A percentile compares a stretch with the other conserved stretches of the same genome.
phyloP scores from a whole-genome alignment of 495 filamentous ascomycete species.

The Hypoxylon lenormandii region DNA sequence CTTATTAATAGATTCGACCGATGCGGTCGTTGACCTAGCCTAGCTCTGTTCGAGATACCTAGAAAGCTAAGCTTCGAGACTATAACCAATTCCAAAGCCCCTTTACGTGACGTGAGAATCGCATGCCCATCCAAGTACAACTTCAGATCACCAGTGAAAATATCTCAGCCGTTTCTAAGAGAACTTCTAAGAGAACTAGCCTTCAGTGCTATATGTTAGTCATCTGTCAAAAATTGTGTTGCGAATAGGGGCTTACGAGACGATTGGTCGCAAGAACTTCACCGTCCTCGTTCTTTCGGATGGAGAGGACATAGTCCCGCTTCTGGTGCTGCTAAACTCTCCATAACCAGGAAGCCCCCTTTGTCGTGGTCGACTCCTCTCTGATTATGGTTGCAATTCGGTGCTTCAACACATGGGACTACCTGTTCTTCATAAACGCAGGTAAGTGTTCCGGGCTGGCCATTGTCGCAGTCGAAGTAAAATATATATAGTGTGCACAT shows the following conservation, averaged over 20 bases:
- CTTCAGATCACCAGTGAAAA: neutral
- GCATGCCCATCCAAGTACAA: neutral
- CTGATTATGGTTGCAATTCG: constrained; percentile 1
- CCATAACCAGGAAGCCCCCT: neutral
- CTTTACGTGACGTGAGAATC: neutral
- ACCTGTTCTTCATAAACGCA: neutral
- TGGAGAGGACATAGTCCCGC: constrained; percentile 18
- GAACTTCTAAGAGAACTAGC: too few species aligned
- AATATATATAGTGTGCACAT: neutral
- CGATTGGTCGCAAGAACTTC: neutral
- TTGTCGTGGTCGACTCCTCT: neutral
- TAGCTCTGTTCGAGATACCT: too few species aligned
- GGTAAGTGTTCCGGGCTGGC: neutral
- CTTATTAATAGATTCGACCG: neutral
- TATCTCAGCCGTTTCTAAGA: too few species aligned
- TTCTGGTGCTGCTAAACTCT: neutral
- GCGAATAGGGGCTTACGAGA: neutral
- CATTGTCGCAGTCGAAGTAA: constrained; percentile 8
- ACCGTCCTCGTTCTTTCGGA: constrained; percentile 16
- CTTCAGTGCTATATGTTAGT: too few species aligned
- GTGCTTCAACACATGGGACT: neutral
- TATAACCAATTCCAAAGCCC: neutral
- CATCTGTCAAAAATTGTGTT: too few species aligned
- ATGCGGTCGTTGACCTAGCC: too few species aligned
- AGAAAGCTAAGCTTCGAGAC: neutral